Evolutionary conservation across 495 filamentous ascomycete genomes (phyloP), one percentile per base, ranked within the genome.

Genomic region (Podospora pseudopauciseta): DNA sequence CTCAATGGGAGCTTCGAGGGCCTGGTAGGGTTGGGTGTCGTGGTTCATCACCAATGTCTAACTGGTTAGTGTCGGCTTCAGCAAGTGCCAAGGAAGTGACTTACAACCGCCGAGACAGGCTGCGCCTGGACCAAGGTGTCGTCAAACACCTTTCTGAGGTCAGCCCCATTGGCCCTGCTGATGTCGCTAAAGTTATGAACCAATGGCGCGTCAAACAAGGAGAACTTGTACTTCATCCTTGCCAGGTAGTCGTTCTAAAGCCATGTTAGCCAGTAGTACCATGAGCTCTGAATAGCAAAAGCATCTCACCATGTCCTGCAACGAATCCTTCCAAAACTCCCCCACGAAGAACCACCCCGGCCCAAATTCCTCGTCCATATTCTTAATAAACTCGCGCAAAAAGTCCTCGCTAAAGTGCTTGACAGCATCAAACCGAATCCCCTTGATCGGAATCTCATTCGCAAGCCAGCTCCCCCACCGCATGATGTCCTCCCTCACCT

Each of bases 371-470:
- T 82, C 73, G 34, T 87, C 82, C 54, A 92, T 70, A 62, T 83
- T 75, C 2, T 77, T 73, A 30, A 91, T 82, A 68, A 91, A 90
- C 3, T 85, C 79, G 32, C 80, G 80, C 19, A 90, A 84, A 72
- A 92, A 92, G 0, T 80, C 80, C 63, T 86, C 82, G 15, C 86
- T 88, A 74, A 88, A 90, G 77, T 93, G 91, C 73, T 91, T 89
- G 20, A 87, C 85, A 16, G 90, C 90, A 75, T 93, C 90, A n/a
- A 93, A 82, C 7, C 90, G 82, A 71, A 93, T 88, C 6, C 90
- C 91, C 69, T 82, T 81, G 20, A 92, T 76, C 1, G 85, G 83
- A 0, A 90, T 68, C 65, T 88, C 75, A 1, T 83, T 76, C 0
- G 79, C 81, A 62, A 93, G 81, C 90, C 90, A 93, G 11, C 81